These are phyloP conservation scores for Falciphora oryzae DNA, from an alignment of 2,329 filamentous ascomycete genomes.

Conservation along the genomic window DNA sequence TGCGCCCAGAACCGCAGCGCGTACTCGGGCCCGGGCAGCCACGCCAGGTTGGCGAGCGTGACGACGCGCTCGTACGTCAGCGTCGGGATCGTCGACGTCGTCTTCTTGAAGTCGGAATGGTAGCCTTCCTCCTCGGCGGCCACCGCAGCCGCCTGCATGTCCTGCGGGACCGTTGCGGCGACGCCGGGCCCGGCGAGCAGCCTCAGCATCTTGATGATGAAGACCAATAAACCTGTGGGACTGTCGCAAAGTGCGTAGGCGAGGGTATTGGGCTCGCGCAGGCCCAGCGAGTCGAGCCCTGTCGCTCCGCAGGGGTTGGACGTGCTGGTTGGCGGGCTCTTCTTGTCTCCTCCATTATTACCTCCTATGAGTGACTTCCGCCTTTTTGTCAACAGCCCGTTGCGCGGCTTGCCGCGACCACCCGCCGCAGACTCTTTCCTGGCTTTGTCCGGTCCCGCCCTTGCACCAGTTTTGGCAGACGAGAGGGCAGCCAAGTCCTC, in stretches of 20 bases:
- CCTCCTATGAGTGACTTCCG: background rate
- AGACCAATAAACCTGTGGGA: slow-evolving; percentile 50
- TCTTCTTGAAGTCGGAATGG: slow-evolving; percentile 1
- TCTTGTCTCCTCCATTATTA: background rate
- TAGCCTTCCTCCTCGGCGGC: background rate
- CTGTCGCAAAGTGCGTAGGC: slow-evolving; percentile 58
- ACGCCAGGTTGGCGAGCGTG: slow-evolving; percentile 55
- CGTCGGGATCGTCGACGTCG: slow-evolving; percentile 21
- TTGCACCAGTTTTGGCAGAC: background rate
- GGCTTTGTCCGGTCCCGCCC: too few species aligned
- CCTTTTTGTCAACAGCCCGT: background rate
- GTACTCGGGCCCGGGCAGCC: slow-evolving; percentile 61
- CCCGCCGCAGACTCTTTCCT: background rate
- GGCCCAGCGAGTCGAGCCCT: slow-evolving; percentile 24
- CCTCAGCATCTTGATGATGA: slow-evolving; percentile 43
- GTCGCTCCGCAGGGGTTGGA: slow-evolving; percentile 14
- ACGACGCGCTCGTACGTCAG: slow-evolving; percentile 50
- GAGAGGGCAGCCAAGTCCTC: slow-evolving; percentile 42
- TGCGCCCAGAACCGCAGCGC: slow-evolving; percentile 51
- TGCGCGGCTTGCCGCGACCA: background rate
- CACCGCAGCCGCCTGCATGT: background rate
- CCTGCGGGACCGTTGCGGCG: slow-evolving; percentile 18
- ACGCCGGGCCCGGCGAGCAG: slow-evolving; percentile 30
- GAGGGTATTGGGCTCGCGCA: slow-evolving; percentile 46
- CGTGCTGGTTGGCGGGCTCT: background rate